phyloP scores from a whole-genome alignment of 352 stramenopile species.

The Pythium insidiosum region DNA sequence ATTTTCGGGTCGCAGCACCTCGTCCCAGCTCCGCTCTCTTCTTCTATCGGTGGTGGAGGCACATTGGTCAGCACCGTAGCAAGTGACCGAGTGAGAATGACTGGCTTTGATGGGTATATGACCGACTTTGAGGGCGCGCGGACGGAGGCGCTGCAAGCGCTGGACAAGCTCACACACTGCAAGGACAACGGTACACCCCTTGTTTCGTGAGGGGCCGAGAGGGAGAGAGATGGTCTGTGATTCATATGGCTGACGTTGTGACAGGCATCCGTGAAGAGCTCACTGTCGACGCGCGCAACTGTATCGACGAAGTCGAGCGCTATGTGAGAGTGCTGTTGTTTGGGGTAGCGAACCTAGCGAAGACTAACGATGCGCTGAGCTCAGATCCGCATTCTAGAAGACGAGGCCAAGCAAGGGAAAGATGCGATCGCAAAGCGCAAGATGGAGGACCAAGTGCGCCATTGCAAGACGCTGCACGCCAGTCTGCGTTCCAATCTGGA shows the following conservation, averaged over 20 bases:
- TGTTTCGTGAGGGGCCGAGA: no score
- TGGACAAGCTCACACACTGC: conserved; percentile 35
- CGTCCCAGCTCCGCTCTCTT: no score
- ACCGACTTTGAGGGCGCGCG: conserved; percentile 39
- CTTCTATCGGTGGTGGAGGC: no score
- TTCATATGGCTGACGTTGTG: neutral
- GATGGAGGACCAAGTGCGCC: conserved; percentile 33
- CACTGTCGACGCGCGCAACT: conserved; percentile 29
- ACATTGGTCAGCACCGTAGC: neutral
- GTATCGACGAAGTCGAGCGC: conserved; percentile 66
- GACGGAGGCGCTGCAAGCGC: conserved; percentile 32
- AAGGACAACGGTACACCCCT: conserved; percentile 1
- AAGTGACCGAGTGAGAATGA: no score
- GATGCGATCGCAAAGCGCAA: conserved; percentile 25
- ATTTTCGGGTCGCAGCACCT: no score
- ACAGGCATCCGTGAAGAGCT: conserved; percentile 26
- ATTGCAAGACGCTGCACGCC: conserved; percentile 41
- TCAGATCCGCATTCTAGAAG: conserved; percentile 58
- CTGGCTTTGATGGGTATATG: conserved; percentile 48
- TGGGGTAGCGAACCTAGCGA: neutral
- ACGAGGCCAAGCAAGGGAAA: conserved; percentile 29
- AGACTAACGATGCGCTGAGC: neutral
- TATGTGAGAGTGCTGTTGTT: conserved; percentile 26
- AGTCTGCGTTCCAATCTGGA: conserved; percentile 41
- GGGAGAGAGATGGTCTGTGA: no score